Evolutionary conservation across 2,329 filamentous ascomycete genomes (phyloP).

Genomic region (Paecilomyces dactylethromorphus): DNA sequence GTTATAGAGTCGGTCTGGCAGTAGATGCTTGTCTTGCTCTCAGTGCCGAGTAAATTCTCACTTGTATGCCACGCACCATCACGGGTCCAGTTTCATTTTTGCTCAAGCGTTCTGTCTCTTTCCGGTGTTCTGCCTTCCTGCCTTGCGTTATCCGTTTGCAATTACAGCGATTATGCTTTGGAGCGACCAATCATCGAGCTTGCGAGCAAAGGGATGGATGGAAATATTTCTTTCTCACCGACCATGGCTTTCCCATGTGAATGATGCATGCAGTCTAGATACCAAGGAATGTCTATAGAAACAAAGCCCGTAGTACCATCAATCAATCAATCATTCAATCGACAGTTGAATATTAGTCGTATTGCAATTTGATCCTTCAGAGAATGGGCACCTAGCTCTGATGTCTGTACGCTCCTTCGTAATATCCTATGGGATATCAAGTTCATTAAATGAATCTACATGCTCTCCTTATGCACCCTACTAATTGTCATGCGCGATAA

Average conservation of each 20-base stretch:
- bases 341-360: too few relatives aligned
- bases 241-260: neutral
- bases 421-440: too few relatives aligned
- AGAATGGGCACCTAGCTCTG: too few relatives aligned
- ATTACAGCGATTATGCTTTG: neutral
- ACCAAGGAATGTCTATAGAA: neutral
- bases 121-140: neutral
- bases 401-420: too few relatives aligned
- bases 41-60: conserved; percentile 34
- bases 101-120: neutral
- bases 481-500: too few relatives aligned
- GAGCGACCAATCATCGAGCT: neutral
- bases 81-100: neutral
- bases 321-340: too few relatives aligned
- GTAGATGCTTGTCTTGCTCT: conserved; percentile 79
- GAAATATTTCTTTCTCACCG: neutral
- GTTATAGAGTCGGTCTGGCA: conserved; percentile 66
- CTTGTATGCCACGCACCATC: neutral
- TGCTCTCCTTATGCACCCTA: too few relatives aligned
- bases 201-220: neutral
- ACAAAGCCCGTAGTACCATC: neutral
- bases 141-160: neutral
- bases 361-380: too few relatives aligned
- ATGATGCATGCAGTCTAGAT: neutral
- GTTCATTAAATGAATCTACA: too few relatives aligned